Evolutionary conservation across 2,329 filamentous ascomycete species (phyloP).

Genomic region (Chaetomiaceae sp.): DNA sequence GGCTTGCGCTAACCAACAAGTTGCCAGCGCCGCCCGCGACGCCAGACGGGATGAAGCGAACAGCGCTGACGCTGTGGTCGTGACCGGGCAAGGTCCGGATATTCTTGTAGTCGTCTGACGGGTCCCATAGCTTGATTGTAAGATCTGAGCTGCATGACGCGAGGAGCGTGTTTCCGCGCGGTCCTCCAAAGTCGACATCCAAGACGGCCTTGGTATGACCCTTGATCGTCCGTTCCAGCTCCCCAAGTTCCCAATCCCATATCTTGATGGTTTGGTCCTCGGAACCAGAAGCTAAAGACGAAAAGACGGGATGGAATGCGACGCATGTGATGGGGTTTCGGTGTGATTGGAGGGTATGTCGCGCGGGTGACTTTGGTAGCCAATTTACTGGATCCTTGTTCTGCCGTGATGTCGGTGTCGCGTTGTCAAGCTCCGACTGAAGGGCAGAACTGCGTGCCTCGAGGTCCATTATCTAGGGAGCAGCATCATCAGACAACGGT

Average conservation of each 20-base stretch:
- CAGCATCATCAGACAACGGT: slow-evolving; percentile 15
- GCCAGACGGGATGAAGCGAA: slow-evolving; percentile 82
- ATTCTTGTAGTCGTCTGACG: slow-evolving; percentile 89
- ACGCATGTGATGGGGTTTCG: slow-evolving; percentile 77
- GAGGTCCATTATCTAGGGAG: slow-evolving; percentile 81
- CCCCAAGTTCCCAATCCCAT: slow-evolving; percentile 94
- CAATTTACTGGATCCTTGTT: slow-evolving; percentile 82
- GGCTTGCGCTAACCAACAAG: slow-evolving; percentile 77
- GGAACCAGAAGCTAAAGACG: slow-evolving; percentile 81
- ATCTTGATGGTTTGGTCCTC: slow-evolving; percentile 95
- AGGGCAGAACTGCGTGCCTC: slow-evolving; percentile 69
- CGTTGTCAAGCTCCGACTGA: slow-evolving; percentile 79
- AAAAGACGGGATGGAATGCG: slow-evolving; percentile 89
- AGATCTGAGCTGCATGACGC: slow-evolving; percentile 82
- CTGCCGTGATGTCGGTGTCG: slow-evolving; percentile 69
- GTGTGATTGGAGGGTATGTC: slow-evolving; percentile 80
- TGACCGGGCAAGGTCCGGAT: slow-evolving; percentile 87
- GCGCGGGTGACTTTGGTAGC: slow-evolving; percentile 78
- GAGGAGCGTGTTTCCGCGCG: slow-evolving; percentile 71
- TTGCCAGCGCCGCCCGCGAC: slow-evolving; percentile 78
- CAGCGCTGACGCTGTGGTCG: slow-evolving; percentile 84
- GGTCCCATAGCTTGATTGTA: slow-evolving; percentile 94
- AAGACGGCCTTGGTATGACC: slow-evolving; percentile 85
- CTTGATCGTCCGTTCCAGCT: slow-evolving; percentile 85
- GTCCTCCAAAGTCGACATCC: slow-evolving; percentile 87